These are phyloP conservation scores for Cladosporium sp. DNA, from an alignment of 2,329 filamentous ascomycete genomes.

Conservation along the genomic window DNA sequence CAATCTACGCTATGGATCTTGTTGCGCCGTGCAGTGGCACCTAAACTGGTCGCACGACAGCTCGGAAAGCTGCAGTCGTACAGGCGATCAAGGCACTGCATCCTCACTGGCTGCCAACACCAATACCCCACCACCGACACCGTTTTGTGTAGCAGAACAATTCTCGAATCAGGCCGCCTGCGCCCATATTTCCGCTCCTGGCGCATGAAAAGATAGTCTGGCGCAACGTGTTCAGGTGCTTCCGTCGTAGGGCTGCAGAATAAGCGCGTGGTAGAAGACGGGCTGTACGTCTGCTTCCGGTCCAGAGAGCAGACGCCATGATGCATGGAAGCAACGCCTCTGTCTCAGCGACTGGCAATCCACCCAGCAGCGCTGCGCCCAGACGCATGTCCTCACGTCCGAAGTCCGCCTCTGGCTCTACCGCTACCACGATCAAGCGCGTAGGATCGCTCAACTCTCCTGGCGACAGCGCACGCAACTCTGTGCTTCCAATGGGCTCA, in stretches of 20 bases:
- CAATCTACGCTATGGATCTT: conserved; percentile 3
- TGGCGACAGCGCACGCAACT: conserved; percentile 26
- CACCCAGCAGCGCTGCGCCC: not conserved
- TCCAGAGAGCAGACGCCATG: conserved; percentile 11
- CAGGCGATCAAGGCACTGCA: not conserved
- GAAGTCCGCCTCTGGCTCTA: conserved; percentile 43
- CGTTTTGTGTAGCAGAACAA: conserved; percentile 4
- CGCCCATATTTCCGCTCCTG: not conserved
- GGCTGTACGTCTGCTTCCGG: conserved; percentile 7
- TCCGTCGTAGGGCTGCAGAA: conserved; percentile 12
- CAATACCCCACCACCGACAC: not conserved
- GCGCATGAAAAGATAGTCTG: conserved; percentile 4
- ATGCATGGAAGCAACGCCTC: conserved; percentile 19
- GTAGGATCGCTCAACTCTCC: conserved; percentile 34
- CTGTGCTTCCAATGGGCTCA: conserved; percentile 18
- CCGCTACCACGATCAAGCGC: conserved; percentile 39
- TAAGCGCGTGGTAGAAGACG: conserved; percentile 7
- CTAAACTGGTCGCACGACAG: conserved; percentile 11
- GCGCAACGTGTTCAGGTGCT: conserved; percentile 7
- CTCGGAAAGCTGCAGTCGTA: conserved; percentile 11
- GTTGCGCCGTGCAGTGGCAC: conserved; percentile 13
- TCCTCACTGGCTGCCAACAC: conserved; percentile 6
- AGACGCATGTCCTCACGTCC: conserved; percentile 34
- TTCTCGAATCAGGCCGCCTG: conserved; percentile 1
- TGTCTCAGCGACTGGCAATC: conserved; percentile 17